Conservation (phyloP, 495 filamentous ascomycete species). For the Rostrohypoxylon terebratum region DNA sequence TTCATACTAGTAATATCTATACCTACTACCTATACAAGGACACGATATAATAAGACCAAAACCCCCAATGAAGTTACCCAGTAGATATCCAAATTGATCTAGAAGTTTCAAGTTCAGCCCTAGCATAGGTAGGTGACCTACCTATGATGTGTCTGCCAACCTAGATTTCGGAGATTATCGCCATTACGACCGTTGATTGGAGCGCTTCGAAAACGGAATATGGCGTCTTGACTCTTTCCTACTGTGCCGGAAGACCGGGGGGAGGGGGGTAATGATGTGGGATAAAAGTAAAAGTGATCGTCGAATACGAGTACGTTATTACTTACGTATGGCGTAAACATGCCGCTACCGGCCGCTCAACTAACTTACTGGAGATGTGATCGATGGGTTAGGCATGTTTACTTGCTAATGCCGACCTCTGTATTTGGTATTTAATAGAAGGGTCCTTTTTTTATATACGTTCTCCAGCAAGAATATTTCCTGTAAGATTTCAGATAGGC, state of each 20-base stretch:
- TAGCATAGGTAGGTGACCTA: not conserved
- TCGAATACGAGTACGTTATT: not conserved
- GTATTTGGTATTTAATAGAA: too few relatives aligned
- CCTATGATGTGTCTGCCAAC: not conserved
- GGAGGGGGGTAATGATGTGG: not conserved
- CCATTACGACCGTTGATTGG: not conserved
- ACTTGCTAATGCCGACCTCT: not conserved
- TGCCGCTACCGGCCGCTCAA: not conserved
- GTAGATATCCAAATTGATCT: too few relatives aligned
- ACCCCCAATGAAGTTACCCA: too few relatives aligned
- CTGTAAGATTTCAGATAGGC: too few relatives aligned
- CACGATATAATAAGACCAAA: too few relatives aligned
- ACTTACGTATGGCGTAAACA: not conserved
- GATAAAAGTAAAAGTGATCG: not conserved
- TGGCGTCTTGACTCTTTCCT: not conserved
- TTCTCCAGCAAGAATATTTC: not conserved
- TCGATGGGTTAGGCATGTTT: not conserved
- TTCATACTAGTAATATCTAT: too few relatives aligned
- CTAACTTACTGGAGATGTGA: not conserved
- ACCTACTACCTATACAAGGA: too few relatives aligned
- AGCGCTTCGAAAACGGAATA: not conserved
- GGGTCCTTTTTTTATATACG: not conserved
- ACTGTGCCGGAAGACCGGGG: not conserved
- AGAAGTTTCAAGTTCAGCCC: not conserved
- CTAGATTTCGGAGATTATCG: not conserved